These are phyloP conservation scores for Collybiopsis luxurians DNA, from an alignment of 768 basidiomycete species.

Conservation along the genomic window DNA sequence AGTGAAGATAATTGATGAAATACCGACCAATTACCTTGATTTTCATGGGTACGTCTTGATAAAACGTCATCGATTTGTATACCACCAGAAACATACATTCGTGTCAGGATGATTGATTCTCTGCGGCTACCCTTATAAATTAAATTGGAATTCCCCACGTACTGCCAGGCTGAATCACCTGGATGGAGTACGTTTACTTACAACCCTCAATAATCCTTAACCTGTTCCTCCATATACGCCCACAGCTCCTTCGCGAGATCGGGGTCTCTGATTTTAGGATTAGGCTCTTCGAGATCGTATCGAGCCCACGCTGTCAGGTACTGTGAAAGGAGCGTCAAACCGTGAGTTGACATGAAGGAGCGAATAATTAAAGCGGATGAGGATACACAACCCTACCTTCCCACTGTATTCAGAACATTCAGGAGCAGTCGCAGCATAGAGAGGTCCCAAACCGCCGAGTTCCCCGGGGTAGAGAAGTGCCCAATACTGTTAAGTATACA, in stretches of 20 bases:
- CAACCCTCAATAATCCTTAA: not conserved
- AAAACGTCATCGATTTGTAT: conserved; percentile 40
- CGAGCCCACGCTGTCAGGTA: not conserved
- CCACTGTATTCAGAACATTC: conserved; percentile 32
- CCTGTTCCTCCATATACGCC: not conserved
- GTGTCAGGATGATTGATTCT: too few relatives aligned
- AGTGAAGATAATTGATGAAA: conserved; percentile 47
- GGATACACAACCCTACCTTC: conserved; percentile 20
- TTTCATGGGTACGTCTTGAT: conserved; percentile 56
- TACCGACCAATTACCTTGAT: conserved; percentile 52
- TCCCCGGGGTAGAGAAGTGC: not conserved
- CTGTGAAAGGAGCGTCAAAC: not conserved
- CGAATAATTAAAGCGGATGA: not conserved
- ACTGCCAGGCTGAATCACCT: too few relatives aligned
- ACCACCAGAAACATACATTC: too few relatives aligned
- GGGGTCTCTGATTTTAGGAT: not conserved
- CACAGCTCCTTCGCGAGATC: not conserved
- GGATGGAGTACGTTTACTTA: too few relatives aligned
- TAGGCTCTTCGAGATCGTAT: not conserved
- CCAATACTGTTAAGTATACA: not conserved
- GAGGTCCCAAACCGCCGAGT: conserved; percentile 33
- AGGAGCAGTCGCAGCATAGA: conserved; percentile 37
- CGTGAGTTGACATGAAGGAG: not conserved
- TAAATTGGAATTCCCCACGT: too few relatives aligned
- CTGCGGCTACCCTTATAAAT: too few relatives aligned